These are phyloP conservation scores for Oxyria digyna DNA, from an alignment of 148 eudicot species.

Conservation along the genomic window DNA sequence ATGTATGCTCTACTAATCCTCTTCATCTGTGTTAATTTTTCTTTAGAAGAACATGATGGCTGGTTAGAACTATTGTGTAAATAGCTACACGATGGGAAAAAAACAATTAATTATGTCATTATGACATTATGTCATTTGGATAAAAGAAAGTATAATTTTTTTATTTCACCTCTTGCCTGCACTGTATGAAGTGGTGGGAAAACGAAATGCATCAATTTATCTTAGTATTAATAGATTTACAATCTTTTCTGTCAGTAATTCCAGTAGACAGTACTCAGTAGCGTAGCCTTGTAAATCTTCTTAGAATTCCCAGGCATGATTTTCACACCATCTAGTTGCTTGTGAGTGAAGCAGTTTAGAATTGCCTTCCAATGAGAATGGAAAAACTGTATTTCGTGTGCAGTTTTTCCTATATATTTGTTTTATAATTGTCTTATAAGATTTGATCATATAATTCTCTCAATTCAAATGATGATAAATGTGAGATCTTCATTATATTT, in stretches of 20 bases:
- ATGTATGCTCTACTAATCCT: conserved; percentile 32
- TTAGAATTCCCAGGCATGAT: background rate
- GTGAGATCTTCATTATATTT: background rate
- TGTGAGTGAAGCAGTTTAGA: background rate
- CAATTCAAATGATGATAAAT: background rate
- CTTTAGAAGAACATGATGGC: background rate
- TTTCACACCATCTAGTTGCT: background rate
- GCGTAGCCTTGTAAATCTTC: background rate
- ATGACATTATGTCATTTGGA: no score
- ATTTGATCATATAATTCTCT: background rate
- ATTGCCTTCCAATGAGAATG: background rate
- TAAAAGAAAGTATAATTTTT: no score
- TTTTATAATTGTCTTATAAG: background rate
- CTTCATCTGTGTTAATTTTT: background rate
- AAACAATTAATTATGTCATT: no score
- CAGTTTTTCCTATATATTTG: background rate
- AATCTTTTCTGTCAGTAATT: background rate
- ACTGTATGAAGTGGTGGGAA: background rate
- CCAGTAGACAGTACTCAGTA: no score
- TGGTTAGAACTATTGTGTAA: background rate
- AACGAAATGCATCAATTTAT: background rate
- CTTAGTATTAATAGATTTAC: background rate
- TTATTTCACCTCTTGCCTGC: background rate
- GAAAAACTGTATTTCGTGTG: background rate
- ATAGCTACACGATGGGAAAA: background rate